Evolutionary conservation across 1,284 basidiomycete genomes (phyloP), one percentile per base, ranked within the genome.

Genomic region (Cerrena zonata): DNA sequence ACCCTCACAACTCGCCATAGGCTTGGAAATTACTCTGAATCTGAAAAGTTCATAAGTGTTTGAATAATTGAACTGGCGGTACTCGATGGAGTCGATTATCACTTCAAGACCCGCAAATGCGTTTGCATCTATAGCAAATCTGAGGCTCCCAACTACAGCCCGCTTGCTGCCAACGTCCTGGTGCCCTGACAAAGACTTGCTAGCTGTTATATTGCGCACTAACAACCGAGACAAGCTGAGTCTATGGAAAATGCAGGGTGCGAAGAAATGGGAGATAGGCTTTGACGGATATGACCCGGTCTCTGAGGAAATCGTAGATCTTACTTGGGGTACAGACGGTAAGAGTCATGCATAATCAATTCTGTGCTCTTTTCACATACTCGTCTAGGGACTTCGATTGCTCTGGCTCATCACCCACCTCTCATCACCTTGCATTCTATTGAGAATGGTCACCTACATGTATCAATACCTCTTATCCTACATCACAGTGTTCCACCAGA

Each of bases 281-380:
- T 71, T 86, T 19, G 63, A 66, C 27, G 55, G 53, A 45, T 77
- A 74, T 34, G 58, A 62, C 13, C 69, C 74, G 40, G 71, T 72
- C 48, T 69, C 68, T 38, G 74, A 78, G 46, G 72, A 76, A 47
- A 75, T 87, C 34, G 72, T 78, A 25, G 79, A 73, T 51, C 59
- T 91, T 39, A 77, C 78, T 18, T 91, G 89, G 89, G 89, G 87
- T 65, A 87, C 89, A 3, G 85, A 86, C 65, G 86, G 88, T 88
- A 34, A 68, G 56, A 72, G 57, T 39, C 2, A 19, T 34, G 10
- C 7, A 19, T 41, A n/a, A 24, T 45, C 18, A 48, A 44, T 34
- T 51, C 51, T 30, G 22, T 47, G 34, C 42, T 45, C 25, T 34
- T 51, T 44, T n/a, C 39, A 27, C 39, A 53, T 27, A 46, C 50